A percentile compares a stretch with the other conserved stretches of the same genome.
Evolutionary conservation across 257 asterid genomes (phyloP).

Genomic region (Nicotiana attenuata): DNA sequence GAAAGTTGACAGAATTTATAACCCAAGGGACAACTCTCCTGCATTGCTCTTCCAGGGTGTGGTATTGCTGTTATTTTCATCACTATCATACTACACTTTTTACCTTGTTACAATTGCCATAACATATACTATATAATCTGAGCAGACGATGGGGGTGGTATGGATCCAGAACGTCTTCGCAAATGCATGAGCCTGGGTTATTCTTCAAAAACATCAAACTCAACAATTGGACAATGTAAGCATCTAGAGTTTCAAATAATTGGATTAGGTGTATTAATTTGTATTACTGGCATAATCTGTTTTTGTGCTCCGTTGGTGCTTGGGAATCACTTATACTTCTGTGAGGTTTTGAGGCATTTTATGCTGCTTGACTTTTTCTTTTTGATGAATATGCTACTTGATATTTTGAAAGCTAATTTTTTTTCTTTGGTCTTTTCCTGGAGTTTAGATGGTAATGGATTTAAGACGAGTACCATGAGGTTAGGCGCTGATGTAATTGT

Average conservation of each 20-base stretch:
- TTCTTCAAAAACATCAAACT: conserved; percentile 73
- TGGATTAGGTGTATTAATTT: neutral
- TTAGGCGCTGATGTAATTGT: conserved; percentile 90
- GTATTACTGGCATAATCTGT: neutral
- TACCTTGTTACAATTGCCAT: conserved; percentile 1
- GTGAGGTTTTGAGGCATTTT: conserved; percentile 5
- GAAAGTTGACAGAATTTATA: conserved; percentile 65
- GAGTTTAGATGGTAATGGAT: conserved; percentile 85
- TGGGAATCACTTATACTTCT: neutral
- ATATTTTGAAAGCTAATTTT: neutral
- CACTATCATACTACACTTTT: conserved; percentile 9
- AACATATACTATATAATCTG: neutral
- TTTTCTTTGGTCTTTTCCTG: neutral
- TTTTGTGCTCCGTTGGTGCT: neutral
- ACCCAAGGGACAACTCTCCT: conserved; percentile 77
- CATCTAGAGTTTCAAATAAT: conserved; percentile 20
- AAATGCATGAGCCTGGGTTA: conserved; percentile 97
- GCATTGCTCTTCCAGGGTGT: conserved; percentile 82
- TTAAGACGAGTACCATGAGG: conserved; percentile 97
- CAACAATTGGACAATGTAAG: conserved; percentile 83
- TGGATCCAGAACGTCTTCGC: conserved; percentile 78
- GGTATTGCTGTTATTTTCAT: conserved; percentile 9
- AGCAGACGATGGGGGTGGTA: conserved; percentile 93
- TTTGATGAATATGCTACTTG: conserved; percentile 9
- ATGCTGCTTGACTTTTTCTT: neutral